Base-by-base conservation (phyloP, 164 flowering plant species). In the Chloranthus sessilifolius region DNA sequence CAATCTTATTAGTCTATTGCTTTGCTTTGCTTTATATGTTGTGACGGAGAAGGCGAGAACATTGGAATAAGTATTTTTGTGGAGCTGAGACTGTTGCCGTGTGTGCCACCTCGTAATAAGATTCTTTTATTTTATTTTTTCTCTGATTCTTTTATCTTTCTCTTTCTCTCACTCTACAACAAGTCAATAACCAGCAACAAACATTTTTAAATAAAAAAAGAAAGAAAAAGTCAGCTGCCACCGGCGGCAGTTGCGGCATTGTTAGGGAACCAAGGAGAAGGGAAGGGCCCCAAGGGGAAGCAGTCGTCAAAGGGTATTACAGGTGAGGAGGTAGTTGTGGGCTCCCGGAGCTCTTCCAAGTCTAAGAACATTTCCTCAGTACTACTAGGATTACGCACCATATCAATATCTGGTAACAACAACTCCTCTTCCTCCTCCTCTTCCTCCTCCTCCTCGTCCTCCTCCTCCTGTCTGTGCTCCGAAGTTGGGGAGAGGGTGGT, bases 311-410 rank as follows among this genome's bases (percentile, higher is more conserved):
- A 37, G 14, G 44, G 21, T 10, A 30, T 21, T 21, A 24, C 52
- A 21, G 43, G 1, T 3, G 36, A 3, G 26, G 45, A 7, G 49
- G 4, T 14, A 15, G 8, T 28, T 21, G 51, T 35, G 15, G 51
- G 5, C 11, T 45, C 65, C 24, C 58, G 58, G 50, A 82, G 43
- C 24, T 74, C 82, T 10, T 80, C 95, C 44, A 87, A 60, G 28
- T 82, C 95, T 58, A 43, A 70, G 41, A 76, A 81, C 70, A 90
- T 75, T 63, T 81, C 91, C n/a, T n/a, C n/a, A n/a, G n/a, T n/a
- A n/a, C n/a, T n/a, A n/a, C n/a, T n/a, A n/a, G n/a, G n/a, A 35
- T 84, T 88, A 14, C 50, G 67, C 37, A 73, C 41, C 2, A 46
- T 65, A n/a, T n/a, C n/a, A n/a, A n/a, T n/a, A n/a, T n/a, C n/a